Conservation (phyloP, 371 early-diverging fungal genomes). For the Mortierella sp. region DNA sequence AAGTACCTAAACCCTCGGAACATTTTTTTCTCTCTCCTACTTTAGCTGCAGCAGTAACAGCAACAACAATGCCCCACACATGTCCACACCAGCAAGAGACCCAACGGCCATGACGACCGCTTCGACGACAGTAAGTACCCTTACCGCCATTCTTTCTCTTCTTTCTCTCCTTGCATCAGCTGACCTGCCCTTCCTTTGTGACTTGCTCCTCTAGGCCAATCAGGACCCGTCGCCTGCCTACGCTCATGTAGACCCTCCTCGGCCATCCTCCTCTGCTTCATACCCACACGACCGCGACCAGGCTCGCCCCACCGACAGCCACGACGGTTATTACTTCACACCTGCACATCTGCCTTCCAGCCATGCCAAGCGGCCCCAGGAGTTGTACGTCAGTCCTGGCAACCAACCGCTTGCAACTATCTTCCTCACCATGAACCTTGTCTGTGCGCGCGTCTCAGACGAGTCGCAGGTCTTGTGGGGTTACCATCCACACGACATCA, state of each 20-base stretch:
- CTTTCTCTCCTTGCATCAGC: no score
- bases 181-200: no score
- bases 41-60: no score
- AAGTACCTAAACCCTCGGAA: no score
- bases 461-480: conserved; percentile 65
- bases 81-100: no score
- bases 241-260: conserved; percentile 23
- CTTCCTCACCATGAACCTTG: conserved; percentile 63
- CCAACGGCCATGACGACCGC: no score
- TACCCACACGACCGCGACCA: conserved; percentile 26
- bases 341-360: conserved; percentile 13
- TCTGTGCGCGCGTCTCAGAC: conserved; percentile 68
- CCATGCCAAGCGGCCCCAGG: conserved; percentile 39
- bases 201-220: no score
- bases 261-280: conserved; percentile 23
- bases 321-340: conserved; percentile 29
- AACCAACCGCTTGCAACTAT: conserved; percentile 45
- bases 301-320: conserved; percentile 18
- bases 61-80: no score
- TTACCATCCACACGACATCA: conserved; percentile 67
- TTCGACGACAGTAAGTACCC: no score
- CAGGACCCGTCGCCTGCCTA: conserved; percentile 27
- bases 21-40: no score
- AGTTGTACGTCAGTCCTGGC: conserved; percentile 33
- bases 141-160: no score